Conservation (phyloP, 805 yeast species). For the Ogataea nitratoaversa region DNA sequence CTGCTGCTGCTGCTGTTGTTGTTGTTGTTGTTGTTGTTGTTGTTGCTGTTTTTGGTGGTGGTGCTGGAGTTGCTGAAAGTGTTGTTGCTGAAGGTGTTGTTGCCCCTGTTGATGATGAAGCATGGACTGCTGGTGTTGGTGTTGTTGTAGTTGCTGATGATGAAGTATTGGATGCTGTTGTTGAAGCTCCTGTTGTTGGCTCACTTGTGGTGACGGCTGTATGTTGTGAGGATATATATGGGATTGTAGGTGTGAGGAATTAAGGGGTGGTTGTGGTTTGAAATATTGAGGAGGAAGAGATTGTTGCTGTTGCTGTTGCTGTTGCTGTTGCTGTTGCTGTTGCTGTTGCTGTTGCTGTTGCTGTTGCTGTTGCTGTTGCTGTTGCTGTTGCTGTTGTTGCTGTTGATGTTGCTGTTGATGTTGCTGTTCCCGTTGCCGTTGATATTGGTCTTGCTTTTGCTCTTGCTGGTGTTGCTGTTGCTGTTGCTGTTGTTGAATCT, state of each 20-base stretch:
- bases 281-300: too few relatives aligned
- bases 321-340: background rate
- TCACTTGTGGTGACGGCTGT: too few relatives aligned
- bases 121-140: background rate
- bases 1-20: background rate
- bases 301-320: background rate
- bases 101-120: background rate
- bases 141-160: background rate
- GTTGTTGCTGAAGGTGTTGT: too few relatives aligned
- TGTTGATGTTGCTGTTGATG: background rate
- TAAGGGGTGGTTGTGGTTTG: too few relatives aligned
- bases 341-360: background rate
- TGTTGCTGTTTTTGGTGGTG: too few relatives aligned
- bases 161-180: slow-evolving; percentile 1
- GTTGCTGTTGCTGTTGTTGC: background rate
- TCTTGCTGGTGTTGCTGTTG: slow-evolving; percentile 7
- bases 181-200: slow-evolving; percentile 3
- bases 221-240: too few relatives aligned
- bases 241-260: too few relatives aligned
- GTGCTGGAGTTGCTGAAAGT: too few relatives aligned
- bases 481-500: slow-evolving; percentile 3
- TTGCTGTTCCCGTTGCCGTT: slow-evolving; percentile 2
- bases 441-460: slow-evolving; percentile 10
- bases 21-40: background rate
- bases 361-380: background rate